Evolutionary conservation across 2,329 filamentous ascomycete species (phyloP).

Genomic region (Colletotrichum gigasporum): DNA sequence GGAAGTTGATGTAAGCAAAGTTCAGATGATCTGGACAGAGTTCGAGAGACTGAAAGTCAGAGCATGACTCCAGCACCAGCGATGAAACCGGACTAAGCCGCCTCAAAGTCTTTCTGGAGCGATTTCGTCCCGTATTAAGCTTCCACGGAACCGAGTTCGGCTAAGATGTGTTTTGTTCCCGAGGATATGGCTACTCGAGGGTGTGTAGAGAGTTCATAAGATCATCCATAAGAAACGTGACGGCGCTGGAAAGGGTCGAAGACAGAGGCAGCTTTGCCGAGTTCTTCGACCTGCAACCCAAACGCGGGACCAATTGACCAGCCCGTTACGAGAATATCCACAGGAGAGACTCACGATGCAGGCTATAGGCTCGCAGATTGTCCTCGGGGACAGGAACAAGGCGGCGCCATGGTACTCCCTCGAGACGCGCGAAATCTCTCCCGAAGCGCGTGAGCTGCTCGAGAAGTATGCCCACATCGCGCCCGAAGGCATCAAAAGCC

Average conservation of each 20-base stretch:
- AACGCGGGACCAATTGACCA: too few species aligned
- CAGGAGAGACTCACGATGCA: constrained; percentile 3
- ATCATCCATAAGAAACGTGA: too few species aligned
- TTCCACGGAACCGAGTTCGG: constrained; percentile 1
- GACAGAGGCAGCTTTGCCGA: too few species aligned
- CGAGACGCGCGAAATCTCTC: background rate
- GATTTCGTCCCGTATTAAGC: background rate
- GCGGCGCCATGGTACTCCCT: constrained; percentile 27
- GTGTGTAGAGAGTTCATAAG: background rate
- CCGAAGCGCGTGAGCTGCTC: constrained; percentile 20
- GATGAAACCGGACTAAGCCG: background rate
- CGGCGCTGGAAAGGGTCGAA: background rate
- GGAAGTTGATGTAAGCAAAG: background rate
- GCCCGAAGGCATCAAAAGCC: constrained; percentile 14
- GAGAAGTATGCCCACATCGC: constrained; percentile 22
- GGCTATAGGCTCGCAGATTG: background rate
- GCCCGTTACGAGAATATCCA: background rate
- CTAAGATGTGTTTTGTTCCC: background rate
- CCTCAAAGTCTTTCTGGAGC: background rate
- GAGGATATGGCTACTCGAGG: background rate
- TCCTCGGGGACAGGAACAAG: constrained; percentile 19
- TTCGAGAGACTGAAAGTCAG: background rate
- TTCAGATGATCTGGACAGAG: constrained; percentile 5
- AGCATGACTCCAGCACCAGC: background rate
- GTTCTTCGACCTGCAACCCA: too few species aligned